A percentile compares a stretch with the other conserved stretches of the same genome.
These are phyloP conservation scores for Linnemannia schmuckeri DNA, from an alignment of 192 early-diverging fungal species.

Conservation along the genomic window DNA sequence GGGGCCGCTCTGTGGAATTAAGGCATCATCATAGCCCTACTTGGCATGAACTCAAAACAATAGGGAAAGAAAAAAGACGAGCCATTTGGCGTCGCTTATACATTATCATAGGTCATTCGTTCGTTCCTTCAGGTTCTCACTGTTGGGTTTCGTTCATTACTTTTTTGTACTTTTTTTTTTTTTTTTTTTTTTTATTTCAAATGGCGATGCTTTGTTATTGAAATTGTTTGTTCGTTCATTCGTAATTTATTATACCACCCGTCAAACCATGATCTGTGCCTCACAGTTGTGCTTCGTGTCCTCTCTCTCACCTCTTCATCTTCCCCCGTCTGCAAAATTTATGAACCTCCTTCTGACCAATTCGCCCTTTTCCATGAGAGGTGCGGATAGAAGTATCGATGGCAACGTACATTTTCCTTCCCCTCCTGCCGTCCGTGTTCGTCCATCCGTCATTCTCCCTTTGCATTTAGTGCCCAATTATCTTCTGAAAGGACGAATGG, in stretches of 20 bases:
- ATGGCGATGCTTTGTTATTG: too few species aligned
- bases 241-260: background rate
- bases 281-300: background rate
- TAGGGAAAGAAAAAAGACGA: background rate
- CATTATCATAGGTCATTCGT: background rate
- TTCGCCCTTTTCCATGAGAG: background rate
- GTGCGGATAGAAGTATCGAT: background rate
- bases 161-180: background rate
- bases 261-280: constrained; percentile 10
- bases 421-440: background rate
- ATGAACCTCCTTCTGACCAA: background rate
- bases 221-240: background rate
- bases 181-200: too few species aligned
- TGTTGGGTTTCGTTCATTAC: too few species aligned
- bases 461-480: background rate
- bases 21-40: background rate
- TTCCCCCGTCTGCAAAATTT: background rate
- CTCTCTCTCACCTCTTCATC: background rate
- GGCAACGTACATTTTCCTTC: background rate
- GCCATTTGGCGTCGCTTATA: background rate
- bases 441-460: background rate
- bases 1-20: too few species aligned
- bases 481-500: background rate
- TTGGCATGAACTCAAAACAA: background rate
- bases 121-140: background rate